Percentiles rank a stretch among this genome's conserved stretches.
phyloP scores from a whole-genome alignment of 192 early-diverging fungal species.

The Radiomyces spectabilis region DNA sequence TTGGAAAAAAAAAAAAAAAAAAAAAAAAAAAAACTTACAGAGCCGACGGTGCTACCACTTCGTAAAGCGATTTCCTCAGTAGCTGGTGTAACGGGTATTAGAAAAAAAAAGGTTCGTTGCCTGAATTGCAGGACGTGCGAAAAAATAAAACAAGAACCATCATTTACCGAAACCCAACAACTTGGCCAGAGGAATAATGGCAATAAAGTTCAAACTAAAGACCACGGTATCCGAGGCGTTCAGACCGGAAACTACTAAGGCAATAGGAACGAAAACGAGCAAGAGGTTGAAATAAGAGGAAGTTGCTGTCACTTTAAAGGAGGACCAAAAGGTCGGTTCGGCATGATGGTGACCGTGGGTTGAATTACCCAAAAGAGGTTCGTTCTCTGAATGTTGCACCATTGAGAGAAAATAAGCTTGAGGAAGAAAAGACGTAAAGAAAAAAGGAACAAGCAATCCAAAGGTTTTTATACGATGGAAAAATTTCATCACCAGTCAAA shows the following conservation, averaged over 20 bases:
- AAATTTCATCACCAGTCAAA: too few relatives aligned
- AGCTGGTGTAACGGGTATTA: constrained; percentile 28
- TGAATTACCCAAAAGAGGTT: not conserved
- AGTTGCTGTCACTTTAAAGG: constrained; percentile 34
- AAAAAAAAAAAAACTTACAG: constrained; percentile 18
- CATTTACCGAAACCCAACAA: constrained; percentile 27
- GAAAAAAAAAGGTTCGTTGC: not conserved
- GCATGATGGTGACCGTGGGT: not conserved
- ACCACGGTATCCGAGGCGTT: constrained; percentile 58
- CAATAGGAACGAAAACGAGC: constrained; percentile 75
- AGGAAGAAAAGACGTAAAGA: not conserved
- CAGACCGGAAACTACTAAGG: constrained; percentile 51
- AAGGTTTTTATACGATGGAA: too few relatives aligned
- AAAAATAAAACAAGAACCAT: constrained; percentile 34
- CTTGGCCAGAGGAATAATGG: constrained; percentile 87
- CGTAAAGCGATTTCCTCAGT: constrained; percentile 68
- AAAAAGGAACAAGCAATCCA: not conserved
- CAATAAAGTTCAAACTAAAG: constrained; percentile 86
- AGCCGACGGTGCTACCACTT: constrained; percentile 22
- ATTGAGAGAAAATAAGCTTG: not conserved
- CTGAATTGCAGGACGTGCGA: not conserved
- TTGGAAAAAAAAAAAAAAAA: too few relatives aligned
- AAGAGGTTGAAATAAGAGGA: constrained; percentile 64
- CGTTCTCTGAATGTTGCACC: too few relatives aligned
- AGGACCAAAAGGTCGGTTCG: constrained; percentile 35